A percentile compares a stretch with the other conserved stretches of the same genome.
These are phyloP conservation scores for Tolypocladium sp. DNA, from an alignment of 2,329 filamentous ascomycete species.

Conservation along the genomic window DNA sequence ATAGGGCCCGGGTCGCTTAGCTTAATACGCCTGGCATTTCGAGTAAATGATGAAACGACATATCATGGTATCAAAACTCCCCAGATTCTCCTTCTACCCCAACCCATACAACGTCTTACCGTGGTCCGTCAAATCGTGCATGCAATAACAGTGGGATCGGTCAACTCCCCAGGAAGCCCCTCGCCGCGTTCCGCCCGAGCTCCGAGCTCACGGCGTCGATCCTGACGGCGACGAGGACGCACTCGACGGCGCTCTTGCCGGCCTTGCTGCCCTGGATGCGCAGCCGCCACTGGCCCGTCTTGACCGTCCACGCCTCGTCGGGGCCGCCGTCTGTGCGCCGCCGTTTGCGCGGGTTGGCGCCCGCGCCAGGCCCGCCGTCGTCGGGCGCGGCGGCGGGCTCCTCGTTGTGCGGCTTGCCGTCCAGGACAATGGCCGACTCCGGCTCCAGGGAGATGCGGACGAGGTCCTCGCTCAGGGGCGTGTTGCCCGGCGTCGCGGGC, in stretches of 20 bases:
- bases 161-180: slow-evolving; percentile 49
- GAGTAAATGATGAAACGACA: not conserved
- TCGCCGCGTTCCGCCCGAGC: slow-evolving; percentile 53
- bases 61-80: not conserved
- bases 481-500: slow-evolving; percentile 58
- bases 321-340: slow-evolving; percentile 27
- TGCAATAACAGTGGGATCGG: not conserved
- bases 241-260: slow-evolving; percentile 52
- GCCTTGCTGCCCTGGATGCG: slow-evolving; percentile 46
- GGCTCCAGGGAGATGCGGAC: slow-evolving; percentile 56
- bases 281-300: slow-evolving; percentile 63
- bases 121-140: not conserved
- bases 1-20: not conserved
- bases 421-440: slow-evolving; percentile 49
- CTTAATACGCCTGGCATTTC: not conserved
- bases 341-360: slow-evolving; percentile 34
- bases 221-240: slow-evolving; percentile 66
- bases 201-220: slow-evolving; percentile 63
- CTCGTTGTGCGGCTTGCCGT: slow-evolving; percentile 39
- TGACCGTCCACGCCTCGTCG: slow-evolving; percentile 50
- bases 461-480: slow-evolving; percentile 58
- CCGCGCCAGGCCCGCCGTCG: slow-evolving; percentile 10
- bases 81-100: not conserved
- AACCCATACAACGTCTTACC: too few species aligned
- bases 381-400: slow-evolving; percentile 16